Percentiles rank a stretch among this genome's conserved stretches.
These are phyloP conservation scores for Eucommia ulmoides DNA, from an alignment of 257 asterid species.

Conservation along the genomic window DNA sequence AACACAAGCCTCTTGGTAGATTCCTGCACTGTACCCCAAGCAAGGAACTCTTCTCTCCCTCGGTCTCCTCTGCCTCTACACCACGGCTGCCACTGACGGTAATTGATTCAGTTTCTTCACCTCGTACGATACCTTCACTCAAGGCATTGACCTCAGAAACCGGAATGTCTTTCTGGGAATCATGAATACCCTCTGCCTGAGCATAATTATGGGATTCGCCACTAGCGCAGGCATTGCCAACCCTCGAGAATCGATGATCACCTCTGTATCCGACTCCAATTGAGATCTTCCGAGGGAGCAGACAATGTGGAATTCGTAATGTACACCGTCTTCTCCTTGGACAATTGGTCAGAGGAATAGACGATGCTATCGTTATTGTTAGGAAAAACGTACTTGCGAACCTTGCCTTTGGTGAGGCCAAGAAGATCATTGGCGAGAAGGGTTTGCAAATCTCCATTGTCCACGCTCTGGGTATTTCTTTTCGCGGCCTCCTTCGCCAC, in stretches of 20 bases:
- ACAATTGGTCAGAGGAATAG: constrained; percentile 10
- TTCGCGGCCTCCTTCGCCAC: not conserved
- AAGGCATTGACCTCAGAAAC: not conserved
- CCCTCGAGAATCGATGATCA: not conserved
- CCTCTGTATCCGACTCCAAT: not conserved
- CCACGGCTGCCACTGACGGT: too few relatives aligned
- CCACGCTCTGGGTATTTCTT: constrained; percentile 10
- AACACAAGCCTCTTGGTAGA: constrained; percentile 76
- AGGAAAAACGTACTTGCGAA: constrained; percentile 21
- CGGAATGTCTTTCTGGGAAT: constrained; percentile 3
- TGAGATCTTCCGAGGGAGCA: not conserved
- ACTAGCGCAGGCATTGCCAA: not conserved
- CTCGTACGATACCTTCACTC: too few relatives aligned
- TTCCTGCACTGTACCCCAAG: constrained; percentile 95
- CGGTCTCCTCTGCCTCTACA: constrained; percentile 44
- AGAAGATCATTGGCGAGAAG: constrained; percentile 54
- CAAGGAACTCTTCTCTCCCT: constrained; percentile 96
- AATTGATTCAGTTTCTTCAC: too few relatives aligned
- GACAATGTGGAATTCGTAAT: not conserved
- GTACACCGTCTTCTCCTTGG: not conserved
- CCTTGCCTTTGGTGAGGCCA: constrained; percentile 69
- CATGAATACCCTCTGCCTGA: not conserved
- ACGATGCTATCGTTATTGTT: constrained; percentile 16
- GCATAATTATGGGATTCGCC: not conserved
- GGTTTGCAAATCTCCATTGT: constrained; percentile 32